phyloP scores from a whole-genome alignment of 371 early-diverging fungal species.

The Capniomyces stellatus region DNA sequence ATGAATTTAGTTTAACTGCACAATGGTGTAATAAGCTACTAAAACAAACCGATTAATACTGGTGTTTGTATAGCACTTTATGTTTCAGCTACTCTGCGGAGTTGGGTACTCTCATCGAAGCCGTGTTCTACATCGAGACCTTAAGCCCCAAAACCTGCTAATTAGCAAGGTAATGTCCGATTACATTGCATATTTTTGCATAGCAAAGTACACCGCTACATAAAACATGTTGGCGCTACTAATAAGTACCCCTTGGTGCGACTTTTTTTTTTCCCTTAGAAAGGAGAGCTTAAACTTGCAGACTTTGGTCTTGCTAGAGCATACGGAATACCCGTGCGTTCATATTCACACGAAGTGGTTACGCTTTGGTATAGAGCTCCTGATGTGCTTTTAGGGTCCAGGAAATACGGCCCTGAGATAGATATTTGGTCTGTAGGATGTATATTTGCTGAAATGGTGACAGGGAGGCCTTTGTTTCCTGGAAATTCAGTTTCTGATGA shows the following conservation, averaged over 20 bases:
- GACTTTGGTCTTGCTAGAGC: conserved; percentile 97
- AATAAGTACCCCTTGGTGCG: conserved; percentile 5
- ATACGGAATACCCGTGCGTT: conserved; percentile 90
- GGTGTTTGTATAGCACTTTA: conserved; percentile 8
- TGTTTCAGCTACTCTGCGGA: conserved; percentile 33
- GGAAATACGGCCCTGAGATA: conserved; percentile 92
- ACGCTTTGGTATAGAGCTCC: conserved; percentile 95
- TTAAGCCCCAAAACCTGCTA: conserved; percentile 40
- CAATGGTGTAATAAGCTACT: too few species aligned
- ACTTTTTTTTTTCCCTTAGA: conserved; percentile 9
- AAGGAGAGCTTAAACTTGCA: conserved; percentile 81
- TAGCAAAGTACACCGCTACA: too few species aligned
- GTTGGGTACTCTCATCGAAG: conserved; percentile 35
- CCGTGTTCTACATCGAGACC: conserved; percentile 30
- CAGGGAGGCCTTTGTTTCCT: conserved; percentile 91
- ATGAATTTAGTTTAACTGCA: too few species aligned
- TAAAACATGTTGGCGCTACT: background rate
- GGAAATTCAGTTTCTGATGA: conserved; percentile 84
- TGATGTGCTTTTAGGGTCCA: conserved; percentile 96
- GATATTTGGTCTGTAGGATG: conserved; percentile 99
- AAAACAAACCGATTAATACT: too few species aligned
- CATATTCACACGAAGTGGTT: conserved; percentile 93
- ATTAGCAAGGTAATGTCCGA: conserved; percentile 37
- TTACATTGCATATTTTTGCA: too few species aligned
- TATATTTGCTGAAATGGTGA: conserved; percentile 66